phyloP scores from a whole-genome alignment of 2,329 filamentous ascomycete genomes.

The Ophiostoma fasciatum region DNA sequence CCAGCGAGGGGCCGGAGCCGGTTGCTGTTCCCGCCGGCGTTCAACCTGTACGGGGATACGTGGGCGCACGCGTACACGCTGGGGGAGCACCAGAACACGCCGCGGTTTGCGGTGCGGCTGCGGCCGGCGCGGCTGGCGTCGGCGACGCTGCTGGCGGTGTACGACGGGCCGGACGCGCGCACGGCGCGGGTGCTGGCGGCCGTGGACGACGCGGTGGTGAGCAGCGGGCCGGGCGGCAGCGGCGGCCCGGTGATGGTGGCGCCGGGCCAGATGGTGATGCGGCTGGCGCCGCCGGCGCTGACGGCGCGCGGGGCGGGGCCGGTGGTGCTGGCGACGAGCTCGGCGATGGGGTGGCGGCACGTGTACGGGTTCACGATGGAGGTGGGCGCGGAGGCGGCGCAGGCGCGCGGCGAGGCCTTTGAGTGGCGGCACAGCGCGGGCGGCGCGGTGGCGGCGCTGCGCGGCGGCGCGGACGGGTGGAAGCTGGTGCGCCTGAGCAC shows the following conservation, averaged over 20 bases:
- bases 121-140: slow-evolving; percentile 14
- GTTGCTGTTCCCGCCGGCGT: slow-evolving; percentile 18
- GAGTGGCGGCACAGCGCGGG: slow-evolving; percentile 28
- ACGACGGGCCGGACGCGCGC: slow-evolving; percentile 18
- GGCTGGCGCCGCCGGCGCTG: slow-evolving; percentile 17
- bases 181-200: slow-evolving; percentile 17
- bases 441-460: slow-evolving; percentile 20
- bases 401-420: slow-evolving; percentile 20
- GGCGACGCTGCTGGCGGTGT: slow-evolving; percentile 19
- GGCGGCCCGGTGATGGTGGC: too few relatives aligned
- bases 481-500: slow-evolving; percentile 25
- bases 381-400: slow-evolving; percentile 13
- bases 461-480: slow-evolving; percentile 21
- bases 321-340: slow-evolving; percentile 6
- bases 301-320: slow-evolving; percentile 9
- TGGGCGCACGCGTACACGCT: slow-evolving; percentile 13
- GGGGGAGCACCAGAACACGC: slow-evolving; percentile 18
- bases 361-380: slow-evolving; percentile 21
- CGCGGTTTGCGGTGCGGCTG: slow-evolving; percentile 19
- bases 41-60: slow-evolving; percentile 19
- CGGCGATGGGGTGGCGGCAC: slow-evolving; percentile 9
- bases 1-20: slow-evolving; percentile 1
- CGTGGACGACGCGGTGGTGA: slow-evolving; percentile 12
- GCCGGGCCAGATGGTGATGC: slow-evolving; percentile 1
- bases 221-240: slow-evolving; percentile 9